Base-by-base conservation (phyloP, 768 basidiomycete species). In the Hemileccinum rubropunctum region DNA sequence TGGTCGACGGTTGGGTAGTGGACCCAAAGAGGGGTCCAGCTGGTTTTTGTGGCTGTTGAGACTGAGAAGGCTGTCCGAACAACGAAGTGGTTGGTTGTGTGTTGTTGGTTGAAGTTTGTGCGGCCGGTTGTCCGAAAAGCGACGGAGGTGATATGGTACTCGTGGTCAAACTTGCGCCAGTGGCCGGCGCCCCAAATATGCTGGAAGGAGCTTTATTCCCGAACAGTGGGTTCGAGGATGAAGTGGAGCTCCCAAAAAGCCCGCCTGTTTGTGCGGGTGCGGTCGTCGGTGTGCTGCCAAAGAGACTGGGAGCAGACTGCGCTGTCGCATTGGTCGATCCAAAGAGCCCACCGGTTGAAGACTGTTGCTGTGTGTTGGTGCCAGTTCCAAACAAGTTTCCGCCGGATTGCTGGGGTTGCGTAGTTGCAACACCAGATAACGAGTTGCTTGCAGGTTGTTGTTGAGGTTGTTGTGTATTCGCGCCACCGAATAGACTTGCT, bases 171-270 rank as follows among this genome's bases (percentile, higher is more conserved):
- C 38, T 15, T 27, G 46, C 35, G 30, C 61, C 52, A 38, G 62
- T 62, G 35, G 56, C 60, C 39, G 67, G 73, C 48, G 64, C 45
- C 38, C 61, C 60, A 58, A 67, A 57, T 37, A 64, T 40, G 28
- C 57, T 62, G n/a, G 61, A 55, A 7, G 68, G 63, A 15, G 58
- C 58, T 46, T 63, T 66, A 45, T 65, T 68, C 13, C 71, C 73
- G 40, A 76, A 76, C 26, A 73, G 50, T 34, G 69, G 61, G 43
- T 69, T 63, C 35, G 60, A 57, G 28, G 60, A 58, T 35, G 65
- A 40, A 32, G 51, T 53, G 2, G 64, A 49, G 36, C n/a, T 44
- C 14, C 69, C 69, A 51, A 69, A 71, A 4, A 58, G 39, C 28
- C 67, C 60, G 1, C 54, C 53, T n/a, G 46, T 53, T 41, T 57